Evolutionary conservation across 2,329 filamentous ascomycete genomes (phyloP), one percentile per base, ranked within the genome.

Genomic region (Colletotrichum sp.): DNA sequence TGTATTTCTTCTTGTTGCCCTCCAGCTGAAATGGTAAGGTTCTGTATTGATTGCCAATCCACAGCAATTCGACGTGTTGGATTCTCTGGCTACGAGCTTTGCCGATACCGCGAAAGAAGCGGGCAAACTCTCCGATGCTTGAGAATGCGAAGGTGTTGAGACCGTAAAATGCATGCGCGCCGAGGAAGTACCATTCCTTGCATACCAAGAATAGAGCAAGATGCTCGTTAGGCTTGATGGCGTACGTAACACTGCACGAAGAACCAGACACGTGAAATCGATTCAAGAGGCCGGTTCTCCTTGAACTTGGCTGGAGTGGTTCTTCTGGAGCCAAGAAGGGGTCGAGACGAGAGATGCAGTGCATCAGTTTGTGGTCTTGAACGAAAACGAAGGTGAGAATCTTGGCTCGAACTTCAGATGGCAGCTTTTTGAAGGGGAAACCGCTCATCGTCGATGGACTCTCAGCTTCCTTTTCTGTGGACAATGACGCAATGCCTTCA

Each of bases 101-200:
- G 1, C 84, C 83, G 26, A 89, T 89, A 0, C 87, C 85, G 2
- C 78, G 78, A 69, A 83, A 84, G 77, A 90, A 90, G 59, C 87
- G 84, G 68, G 85, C 85, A 79, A 88, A 86, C 79, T 90, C 88
- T 61, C 89, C 88, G 0, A 90, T 80, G n/a, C 86, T 88, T n/a
- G 87, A 89, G 78, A 90, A 90, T 0, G 85, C 86, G 75, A 90
- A 90, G 0, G 81, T 87, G 77, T 90, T 90, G 2, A 81, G 75
- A 9, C 87, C 87, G 71, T 90, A 90, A 75, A 90, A 90, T 4
- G 86, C 76, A 73, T 87, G 85, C 3, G 81, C 78, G 0, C 85
- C 87, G 2, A 87, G 78, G 32, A 84, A 86, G 65, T 83, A 79
- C 84, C 86, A 88, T 2, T 80, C 78, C 71, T 82, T 86, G 67